Evolutionary conservation across 2,329 filamentous ascomycete genomes (phyloP).

Genomic region (Penicillium nordicum): DNA sequence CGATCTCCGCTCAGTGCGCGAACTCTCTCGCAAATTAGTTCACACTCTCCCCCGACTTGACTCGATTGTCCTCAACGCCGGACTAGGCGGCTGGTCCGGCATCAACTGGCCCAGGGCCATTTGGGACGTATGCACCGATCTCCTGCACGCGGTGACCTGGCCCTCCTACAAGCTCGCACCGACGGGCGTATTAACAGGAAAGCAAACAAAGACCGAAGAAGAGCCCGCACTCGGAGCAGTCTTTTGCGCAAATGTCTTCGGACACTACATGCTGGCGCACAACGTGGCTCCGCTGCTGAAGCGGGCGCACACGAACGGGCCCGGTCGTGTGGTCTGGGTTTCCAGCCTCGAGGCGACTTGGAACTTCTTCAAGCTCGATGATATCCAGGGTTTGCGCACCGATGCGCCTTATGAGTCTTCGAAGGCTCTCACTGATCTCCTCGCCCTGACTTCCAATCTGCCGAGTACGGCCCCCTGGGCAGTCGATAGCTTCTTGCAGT

Average conservation of each 20-base stretch:
- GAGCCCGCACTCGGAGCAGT: conserved; percentile 70
- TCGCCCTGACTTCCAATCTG: conserved; percentile 69
- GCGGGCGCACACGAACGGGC: conserved; percentile 41
- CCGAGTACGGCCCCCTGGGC: conserved; percentile 57
- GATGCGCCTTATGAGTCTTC: conserved; percentile 73
- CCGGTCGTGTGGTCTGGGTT: conserved; percentile 78
- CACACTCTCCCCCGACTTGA: conserved; percentile 66
- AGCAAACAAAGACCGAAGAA: conserved; percentile 43
- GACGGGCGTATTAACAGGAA: conserved; percentile 52
- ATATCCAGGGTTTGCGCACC: conserved; percentile 70
- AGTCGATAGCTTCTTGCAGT: conserved; percentile 52
- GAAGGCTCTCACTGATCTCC: conserved; percentile 81
- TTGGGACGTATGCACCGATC: conserved; percentile 57
- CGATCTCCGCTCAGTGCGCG: conserved; percentile 54
- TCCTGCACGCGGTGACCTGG: conserved; percentile 68
- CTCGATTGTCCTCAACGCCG: conserved; percentile 78
- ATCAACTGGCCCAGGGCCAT: conserved; percentile 65
- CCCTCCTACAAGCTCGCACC: conserved; percentile 70
- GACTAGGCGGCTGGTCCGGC: conserved; percentile 81
- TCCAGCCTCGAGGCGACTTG: conserved; percentile 71
- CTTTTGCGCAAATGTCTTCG: conserved; percentile 91
- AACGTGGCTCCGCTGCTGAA: conserved; percentile 71
- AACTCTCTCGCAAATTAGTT: conserved; percentile 51
- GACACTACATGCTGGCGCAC: conserved; percentile 86
- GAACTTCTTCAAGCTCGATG: conserved; percentile 58